These are phyloP conservation scores for Pezicula rhizophila DNA, from an alignment of 2,329 filamentous ascomycete genomes.

Conservation along the genomic window DNA sequence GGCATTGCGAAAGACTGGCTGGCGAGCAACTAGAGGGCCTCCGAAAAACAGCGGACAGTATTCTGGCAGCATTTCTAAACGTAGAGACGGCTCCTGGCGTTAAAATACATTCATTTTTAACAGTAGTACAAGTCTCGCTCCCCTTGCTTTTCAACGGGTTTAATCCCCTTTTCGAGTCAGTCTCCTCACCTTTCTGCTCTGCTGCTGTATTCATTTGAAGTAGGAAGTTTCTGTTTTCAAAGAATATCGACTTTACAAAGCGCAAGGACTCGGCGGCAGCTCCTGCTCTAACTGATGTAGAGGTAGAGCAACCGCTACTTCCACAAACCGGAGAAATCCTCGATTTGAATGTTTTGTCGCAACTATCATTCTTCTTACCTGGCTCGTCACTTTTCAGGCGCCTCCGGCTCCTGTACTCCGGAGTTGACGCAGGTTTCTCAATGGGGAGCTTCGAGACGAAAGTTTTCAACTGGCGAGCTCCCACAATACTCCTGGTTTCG, in stretches of 20 bases:
- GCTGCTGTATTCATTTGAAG: no score
- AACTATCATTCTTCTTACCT: conserved; percentile 68
- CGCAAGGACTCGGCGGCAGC: conserved; percentile 21
- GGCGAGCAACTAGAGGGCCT: conserved; percentile 53
- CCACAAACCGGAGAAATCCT: conserved; percentile 56
- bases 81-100: conserved; percentile 59
- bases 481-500: conserved; percentile 65
- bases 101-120: conserved; percentile 54
- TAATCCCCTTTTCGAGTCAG: conserved; percentile 59
- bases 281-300: conserved; percentile 12
- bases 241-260: conserved; percentile 56
- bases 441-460: conserved; percentile 72
- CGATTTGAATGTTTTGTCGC: conserved; percentile 56
- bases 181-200: no score
- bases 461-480: conserved; percentile 72
- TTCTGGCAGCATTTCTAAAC: conserved; percentile 60
- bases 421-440: conserved; percentile 65
- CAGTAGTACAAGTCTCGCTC: conserved; percentile 51
- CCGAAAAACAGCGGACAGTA: conserved; percentile 54
- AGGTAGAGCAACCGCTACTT: conserved; percentile 34
- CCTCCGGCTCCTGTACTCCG: conserved; percentile 63
- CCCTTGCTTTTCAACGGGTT: conserved; percentile 65
- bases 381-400: conserved; percentile 58
- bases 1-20: conserved; percentile 49
- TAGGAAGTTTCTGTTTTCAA: conserved; percentile 62